Evolutionary conservation across 257 asterid genomes (phyloP).

Genomic region (Solanum medicagineum): DNA sequence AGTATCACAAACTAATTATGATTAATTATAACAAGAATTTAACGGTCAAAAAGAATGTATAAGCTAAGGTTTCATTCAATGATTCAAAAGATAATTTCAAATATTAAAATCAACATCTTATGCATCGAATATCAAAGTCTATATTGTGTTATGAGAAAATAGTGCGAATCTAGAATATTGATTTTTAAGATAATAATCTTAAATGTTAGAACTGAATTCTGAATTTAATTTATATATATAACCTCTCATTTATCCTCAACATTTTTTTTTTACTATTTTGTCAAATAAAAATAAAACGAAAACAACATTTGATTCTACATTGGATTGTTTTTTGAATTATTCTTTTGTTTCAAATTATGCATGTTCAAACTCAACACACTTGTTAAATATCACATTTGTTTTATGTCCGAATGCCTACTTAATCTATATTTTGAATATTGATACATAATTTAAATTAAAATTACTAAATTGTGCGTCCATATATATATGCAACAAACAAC

Average conservation of each 20-base stretch:
- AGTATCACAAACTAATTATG: constrained; percentile 3
- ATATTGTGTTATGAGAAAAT: not conserved
- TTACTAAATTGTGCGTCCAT: not conserved
- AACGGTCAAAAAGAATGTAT: constrained; percentile 13
- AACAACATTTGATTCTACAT: not conserved
- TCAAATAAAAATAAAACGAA: not conserved
- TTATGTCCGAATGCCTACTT: not conserved
- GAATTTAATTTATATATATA: not conserved
- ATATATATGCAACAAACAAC: not conserved
- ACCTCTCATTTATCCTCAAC: not conserved
- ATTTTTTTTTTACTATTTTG: not conserved
- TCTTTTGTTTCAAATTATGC: not conserved
- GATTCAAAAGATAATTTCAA: not conserved
- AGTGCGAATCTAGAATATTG: not conserved
- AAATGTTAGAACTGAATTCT: not conserved
- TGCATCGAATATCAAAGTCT: not conserved
- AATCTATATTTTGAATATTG: not conserved
- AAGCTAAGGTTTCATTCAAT: not conserved
- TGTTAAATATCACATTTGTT: not conserved
- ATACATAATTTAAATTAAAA: not conserved
- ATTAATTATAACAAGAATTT: constrained; percentile 7
- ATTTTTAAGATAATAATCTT: not conserved
- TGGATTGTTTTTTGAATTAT: not conserved
- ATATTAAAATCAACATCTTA: not conserved
- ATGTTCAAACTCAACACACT: not conserved